phyloP scores from a whole-genome alignment of 805 yeast genomes.

The Lipomyces mesembrius region DNA sequence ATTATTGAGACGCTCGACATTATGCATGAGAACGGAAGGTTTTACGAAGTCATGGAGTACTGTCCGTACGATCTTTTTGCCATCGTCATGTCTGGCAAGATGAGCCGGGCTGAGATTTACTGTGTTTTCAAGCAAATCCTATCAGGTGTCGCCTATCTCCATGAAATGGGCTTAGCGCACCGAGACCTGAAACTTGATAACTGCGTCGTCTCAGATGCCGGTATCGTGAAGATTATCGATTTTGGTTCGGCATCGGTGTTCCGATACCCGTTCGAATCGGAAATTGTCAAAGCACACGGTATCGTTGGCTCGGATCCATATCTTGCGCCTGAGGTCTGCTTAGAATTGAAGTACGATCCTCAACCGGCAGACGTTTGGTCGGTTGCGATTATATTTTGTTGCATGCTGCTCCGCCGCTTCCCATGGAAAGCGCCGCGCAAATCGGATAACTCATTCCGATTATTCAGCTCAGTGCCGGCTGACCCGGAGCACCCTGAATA shows the following conservation, averaged over 20 bases:
- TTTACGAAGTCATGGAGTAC: conserved; percentile 87
- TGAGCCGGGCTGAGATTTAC: conserved; percentile 68
- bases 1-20: conserved; percentile 81
- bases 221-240: conserved; percentile 84
- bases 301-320: conserved; percentile 96
- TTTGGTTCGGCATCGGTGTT: conserved; percentile 92
- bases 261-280: conserved; percentile 63
- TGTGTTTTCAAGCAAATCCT: conserved; percentile 86
- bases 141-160: conserved; percentile 76
- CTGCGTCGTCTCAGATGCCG: conserved; percentile 78
- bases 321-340: conserved; percentile 87
- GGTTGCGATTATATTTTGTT: conserved; percentile 86
- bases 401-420: conserved; percentile 83
- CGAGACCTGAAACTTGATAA: conserved; percentile 91
- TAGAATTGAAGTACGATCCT: conserved; percentile 69
- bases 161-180: conserved; percentile 84
- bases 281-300: conserved; percentile 72
- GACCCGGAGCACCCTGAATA: conserved; percentile 34
- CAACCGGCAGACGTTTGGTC: conserved; percentile 93
- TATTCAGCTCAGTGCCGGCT: conserved; percentile 56
- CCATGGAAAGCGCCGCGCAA: conserved; percentile 95
- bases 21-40: conserved; percentile 65
- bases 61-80: conserved; percentile 91
- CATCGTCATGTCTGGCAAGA: conserved; percentile 84
- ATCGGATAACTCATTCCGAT: conserved; percentile 72